A percentile compares a stretch with the other conserved stretches of the same genome.
These are phyloP conservation scores for Albophoma yamanashiensis DNA, from an alignment of 2,329 filamentous ascomycete species.

Conservation along the genomic window DNA sequence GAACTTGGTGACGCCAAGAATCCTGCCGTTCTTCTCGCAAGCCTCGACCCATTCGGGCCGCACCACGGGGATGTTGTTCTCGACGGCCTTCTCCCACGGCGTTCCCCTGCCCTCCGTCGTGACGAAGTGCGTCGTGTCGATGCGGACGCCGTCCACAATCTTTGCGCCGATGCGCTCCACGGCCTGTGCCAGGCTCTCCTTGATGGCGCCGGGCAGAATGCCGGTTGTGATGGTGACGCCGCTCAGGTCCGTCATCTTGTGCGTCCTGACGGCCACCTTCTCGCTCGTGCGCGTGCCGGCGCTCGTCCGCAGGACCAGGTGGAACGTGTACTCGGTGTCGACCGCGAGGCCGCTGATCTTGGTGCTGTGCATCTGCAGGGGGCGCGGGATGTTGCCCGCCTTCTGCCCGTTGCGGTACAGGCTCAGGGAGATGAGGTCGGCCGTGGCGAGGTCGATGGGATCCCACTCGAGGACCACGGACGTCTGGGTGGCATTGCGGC, in stretches of 20 bases:
- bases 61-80: slow-evolving; percentile 97
- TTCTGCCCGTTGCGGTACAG: slow-evolving; percentile 95
- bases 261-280: slow-evolving; percentile 75
- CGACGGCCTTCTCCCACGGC: slow-evolving; percentile 90
- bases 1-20: slow-evolving; percentile 89
- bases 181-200: slow-evolving; percentile 63
- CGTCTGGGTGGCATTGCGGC: slow-evolving; percentile 97
- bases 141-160: slow-evolving; percentile 78
- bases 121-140: slow-evolving; percentile 97
- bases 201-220: slow-evolving; percentile 62
- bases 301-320: slow-evolving; percentile 80
- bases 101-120: slow-evolving; percentile 86
- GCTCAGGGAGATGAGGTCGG: slow-evolving; percentile 78
- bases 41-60: slow-evolving; percentile 94
- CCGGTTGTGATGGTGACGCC: slow-evolving; percentile 93
- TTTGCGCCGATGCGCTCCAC: slow-evolving; percentile 87
- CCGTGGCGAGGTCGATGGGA: slow-evolving; percentile 82
- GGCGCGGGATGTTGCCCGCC: slow-evolving; percentile 85
- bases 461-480: slow-evolving; percentile 98
- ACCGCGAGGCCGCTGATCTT: slow-evolving; percentile 96
- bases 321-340: slow-evolving; percentile 92
- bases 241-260: slow-evolving; percentile 97
- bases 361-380: slow-evolving; percentile 79
- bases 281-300: slow-evolving; percentile 82
- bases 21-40: slow-evolving; percentile 86